These are phyloP conservation scores for Pseudogymnoascus sp. DNA, from an alignment of 2,329 filamentous ascomycete genomes.

Conservation along the genomic window DNA sequence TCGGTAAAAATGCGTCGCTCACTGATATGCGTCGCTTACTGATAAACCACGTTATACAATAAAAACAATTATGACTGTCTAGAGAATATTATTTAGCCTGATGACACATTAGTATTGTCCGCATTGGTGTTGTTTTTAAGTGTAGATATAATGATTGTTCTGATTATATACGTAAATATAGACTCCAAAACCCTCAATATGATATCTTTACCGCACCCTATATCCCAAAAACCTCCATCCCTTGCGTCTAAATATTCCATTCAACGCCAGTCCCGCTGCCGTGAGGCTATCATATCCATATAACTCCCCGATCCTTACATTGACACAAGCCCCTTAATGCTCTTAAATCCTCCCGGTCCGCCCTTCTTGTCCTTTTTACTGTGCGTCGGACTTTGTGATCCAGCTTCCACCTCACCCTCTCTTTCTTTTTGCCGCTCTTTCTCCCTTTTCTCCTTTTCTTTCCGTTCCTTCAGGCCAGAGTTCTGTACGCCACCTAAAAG, in stretches of 20 bases:
- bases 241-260: background rate
- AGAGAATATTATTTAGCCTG: background rate
- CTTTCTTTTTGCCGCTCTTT: constrained; percentile 16
- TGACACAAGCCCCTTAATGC: constrained; percentile 28
- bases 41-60: no score
- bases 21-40: no score
- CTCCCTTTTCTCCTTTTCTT: constrained; percentile 13
- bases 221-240: background rate
- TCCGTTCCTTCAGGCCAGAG: constrained; percentile 19
- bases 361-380: constrained; percentile 43
- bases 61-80: background rate
- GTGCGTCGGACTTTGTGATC: constrained; percentile 22
- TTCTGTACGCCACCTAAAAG: constrained; percentile 41
- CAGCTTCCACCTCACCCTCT: constrained; percentile 2
- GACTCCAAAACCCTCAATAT: background rate
- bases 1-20: no score
- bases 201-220: background rate
- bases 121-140: background rate
- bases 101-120: background rate
- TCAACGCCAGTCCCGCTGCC: background rate
- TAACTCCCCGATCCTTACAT: background rate
- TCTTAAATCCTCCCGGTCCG: constrained; percentile 29
- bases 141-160: background rate
- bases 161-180: background rate
- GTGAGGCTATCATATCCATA: constrained; percentile 1